phyloP scores from a whole-genome alignment of 2,329 filamentous ascomycete species.

The Colletotrichum endophyticum region DNA sequence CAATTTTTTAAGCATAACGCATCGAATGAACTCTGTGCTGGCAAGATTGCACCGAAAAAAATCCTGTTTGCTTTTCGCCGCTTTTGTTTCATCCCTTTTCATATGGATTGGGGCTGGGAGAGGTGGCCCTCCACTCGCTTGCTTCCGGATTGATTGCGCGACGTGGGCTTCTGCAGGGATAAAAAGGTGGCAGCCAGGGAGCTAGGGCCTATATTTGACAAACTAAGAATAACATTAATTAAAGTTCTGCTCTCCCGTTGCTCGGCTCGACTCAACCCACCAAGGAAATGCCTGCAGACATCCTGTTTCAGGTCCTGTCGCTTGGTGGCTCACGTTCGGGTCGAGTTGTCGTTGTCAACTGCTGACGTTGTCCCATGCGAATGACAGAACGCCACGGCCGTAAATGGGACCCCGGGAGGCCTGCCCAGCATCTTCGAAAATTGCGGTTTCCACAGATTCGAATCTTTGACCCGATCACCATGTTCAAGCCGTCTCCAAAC shows the following conservation, averaged over 20 bases:
- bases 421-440: neutral
- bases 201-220: neutral
- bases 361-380: neutral
- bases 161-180: neutral
- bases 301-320: neutral
- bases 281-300: neutral
- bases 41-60: neutral
- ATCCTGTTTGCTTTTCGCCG: neutral
- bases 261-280: neutral
- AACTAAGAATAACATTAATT: neutral
- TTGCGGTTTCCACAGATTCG: neutral
- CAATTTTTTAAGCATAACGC: constrained; percentile 5
- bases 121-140: neutral
- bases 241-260: constrained; percentile 3
- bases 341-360: neutral
- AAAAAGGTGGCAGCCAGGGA: neutral
- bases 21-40: neutral
- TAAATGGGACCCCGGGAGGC: neutral
- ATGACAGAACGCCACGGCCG: neutral
- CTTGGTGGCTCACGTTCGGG: neutral
- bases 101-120: neutral
- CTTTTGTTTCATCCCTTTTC: constrained; percentile 10
- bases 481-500: neutral
- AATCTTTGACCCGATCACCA: neutral
- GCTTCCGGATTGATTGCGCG: constrained; percentile 11